phyloP scores from a whole-genome alignment of 2,329 filamentous ascomycete genomes.

The Corniculantispora saksenae region DNA sequence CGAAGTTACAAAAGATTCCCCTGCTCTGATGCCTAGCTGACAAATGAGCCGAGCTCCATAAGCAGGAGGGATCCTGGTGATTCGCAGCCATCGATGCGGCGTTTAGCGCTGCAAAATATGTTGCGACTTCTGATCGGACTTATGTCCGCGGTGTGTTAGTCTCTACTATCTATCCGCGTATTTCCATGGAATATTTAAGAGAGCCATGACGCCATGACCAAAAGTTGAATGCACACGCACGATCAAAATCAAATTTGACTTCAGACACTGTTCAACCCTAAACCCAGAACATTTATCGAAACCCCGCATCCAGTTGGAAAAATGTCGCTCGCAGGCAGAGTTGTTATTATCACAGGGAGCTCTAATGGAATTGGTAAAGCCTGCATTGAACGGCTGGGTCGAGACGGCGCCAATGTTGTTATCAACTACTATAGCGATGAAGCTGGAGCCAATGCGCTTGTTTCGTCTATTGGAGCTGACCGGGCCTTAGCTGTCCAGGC shows the following conservation, averaged over 20 bases:
- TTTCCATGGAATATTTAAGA: not conserved
- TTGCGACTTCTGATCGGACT: not conserved
- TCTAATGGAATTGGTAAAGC: constrained; percentile 62
- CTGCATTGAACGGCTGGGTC: constrained; percentile 56
- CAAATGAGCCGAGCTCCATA: not conserved
- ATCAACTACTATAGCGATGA: constrained; percentile 55
- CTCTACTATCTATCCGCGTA: not conserved
- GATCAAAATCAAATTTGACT: not conserved
- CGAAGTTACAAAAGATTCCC: not conserved
- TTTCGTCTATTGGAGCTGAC: constrained; percentile 48
- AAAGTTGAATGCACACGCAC: not conserved
- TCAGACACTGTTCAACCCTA: not conserved
- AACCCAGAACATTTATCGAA: not conserved
- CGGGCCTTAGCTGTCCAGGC: constrained; percentile 57
- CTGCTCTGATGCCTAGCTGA: too few relatives aligned
- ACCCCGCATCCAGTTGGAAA: not conserved
- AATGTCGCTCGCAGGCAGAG: constrained; percentile 39
- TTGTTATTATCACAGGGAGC: constrained; percentile 54
- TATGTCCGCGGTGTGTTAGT: not conserved
- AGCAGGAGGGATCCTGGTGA: not conserved
- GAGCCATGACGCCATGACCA: not conserved
- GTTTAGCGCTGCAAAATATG: not conserved
- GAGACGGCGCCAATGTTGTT: constrained; percentile 57
- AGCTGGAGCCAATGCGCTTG: constrained; percentile 48
- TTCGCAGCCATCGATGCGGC: not conserved